A percentile compares a stretch with the other conserved stretches of the same genome.
Conservation (phyloP, 495 filamentous ascomycete species). For the Trichoderma asperelloides region DNA sequence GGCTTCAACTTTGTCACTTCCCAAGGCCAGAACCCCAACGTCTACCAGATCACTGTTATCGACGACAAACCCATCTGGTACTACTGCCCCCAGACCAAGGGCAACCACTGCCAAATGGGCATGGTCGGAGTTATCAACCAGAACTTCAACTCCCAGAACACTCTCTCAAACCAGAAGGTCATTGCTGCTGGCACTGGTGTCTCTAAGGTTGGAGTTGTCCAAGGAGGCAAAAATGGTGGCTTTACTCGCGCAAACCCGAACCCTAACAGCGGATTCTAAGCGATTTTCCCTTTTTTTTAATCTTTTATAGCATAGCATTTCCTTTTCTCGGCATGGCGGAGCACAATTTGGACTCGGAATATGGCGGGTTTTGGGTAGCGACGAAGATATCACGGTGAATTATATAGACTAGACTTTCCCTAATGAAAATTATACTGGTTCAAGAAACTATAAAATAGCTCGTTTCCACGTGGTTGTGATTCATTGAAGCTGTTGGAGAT, state of each 20-base stretch:
- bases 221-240: constrained; percentile 4
- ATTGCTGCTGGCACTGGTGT: constrained; percentile 10
- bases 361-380: no score
- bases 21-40: constrained; percentile 10
- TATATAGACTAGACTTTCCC: no score
- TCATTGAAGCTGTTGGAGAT: no score
- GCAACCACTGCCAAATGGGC: constrained; percentile 25
- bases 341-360: no score
- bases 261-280: constrained; percentile 13
- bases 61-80: constrained; percentile 30
- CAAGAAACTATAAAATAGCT: no score
- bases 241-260: constrained; percentile 12
- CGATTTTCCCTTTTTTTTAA: background rate
- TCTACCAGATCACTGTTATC: constrained; percentile 23
- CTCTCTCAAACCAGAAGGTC: constrained; percentile 11
- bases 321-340: no score
- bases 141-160: constrained; percentile 10
- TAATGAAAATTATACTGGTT: no score
- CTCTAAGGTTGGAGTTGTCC: background rate
- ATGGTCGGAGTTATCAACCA: constrained; percentile 34
- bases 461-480: no score
- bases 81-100: constrained; percentile 30
- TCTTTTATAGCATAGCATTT: no score
- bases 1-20: constrained; percentile 13
- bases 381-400: no score